Base-by-base conservation (phyloP, 257 asterid species). In the Capsicum chinense region DNA sequence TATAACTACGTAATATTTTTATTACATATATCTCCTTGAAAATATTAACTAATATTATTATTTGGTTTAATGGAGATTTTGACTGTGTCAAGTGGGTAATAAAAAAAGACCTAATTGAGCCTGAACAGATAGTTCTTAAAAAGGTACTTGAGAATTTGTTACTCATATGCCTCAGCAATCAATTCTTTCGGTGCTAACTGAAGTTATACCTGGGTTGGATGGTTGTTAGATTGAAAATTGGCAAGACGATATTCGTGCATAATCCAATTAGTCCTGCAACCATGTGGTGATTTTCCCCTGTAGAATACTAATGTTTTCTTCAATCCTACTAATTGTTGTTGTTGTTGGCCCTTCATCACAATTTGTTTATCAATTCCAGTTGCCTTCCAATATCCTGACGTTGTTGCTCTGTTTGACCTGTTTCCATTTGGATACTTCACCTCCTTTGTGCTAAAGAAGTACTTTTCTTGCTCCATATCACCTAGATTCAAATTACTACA, bases 301-400 rank as follows among this genome's bases (percentile, higher is more conserved):
- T 90, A 90, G 52, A 90, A 90, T 21, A 90, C 92, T 2, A 90
- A 90, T 7, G 92, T 90, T 56, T 90, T 90, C 84, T 90, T 90
- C 90, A 88, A 81, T 4, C 92, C 92, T 1, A 88, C 87, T 52
- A 86, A 69, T 14, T 59, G 88, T 7, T 58, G 86, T 15, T 50
- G 81, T 39, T 39, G 42, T 39, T 39, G 42, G 42, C 42, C 42
- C 69, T 63, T 63, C 42, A 64, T 39, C 17, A 56, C 35, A 7
- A 90, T 86, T 83, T 88, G 87, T 57, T 88, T 90, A 87, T 90
- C 92, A 8, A 85, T 57, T 8, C 92, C 92, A 17, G 92, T 90
- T 3, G 92, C 91, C 86, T 90, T 90, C 92, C 92, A 90, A 69
- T 90, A 90, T 26, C 92, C 92, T 2, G 91, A 86, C 12, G 79